A percentile compares a stretch with the other conserved stretches of the same genome.
Conservation (phyloP, 345 rosid species). For the Gossypium stocksii region DNA sequence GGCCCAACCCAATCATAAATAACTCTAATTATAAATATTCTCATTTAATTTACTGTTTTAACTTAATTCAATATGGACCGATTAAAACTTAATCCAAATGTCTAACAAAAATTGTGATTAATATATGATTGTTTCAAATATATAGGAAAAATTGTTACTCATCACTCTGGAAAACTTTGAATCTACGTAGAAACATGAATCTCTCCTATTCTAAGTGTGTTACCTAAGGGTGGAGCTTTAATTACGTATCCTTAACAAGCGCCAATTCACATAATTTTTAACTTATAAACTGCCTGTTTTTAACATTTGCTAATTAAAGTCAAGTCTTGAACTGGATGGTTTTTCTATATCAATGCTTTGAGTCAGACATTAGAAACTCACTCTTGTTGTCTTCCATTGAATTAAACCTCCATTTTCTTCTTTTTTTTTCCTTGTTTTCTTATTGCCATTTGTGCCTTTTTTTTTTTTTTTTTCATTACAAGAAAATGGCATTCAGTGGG, state of each 20-base stretch:
- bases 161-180: not conserved
- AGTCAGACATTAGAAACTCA: not conserved
- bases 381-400: not conserved
- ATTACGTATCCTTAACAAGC: not conserved
- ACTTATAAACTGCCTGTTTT: not conserved
- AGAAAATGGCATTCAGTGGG: slow-evolving; percentile 50
- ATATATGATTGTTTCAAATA: too few relatives aligned
- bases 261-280: not conserved
- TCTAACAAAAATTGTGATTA: too few relatives aligned
- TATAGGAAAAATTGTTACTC: too few relatives aligned
- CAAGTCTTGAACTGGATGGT: not conserved
- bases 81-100: too few relatives aligned
- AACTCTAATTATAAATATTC: too few relatives aligned
- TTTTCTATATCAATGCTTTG: not conserved
- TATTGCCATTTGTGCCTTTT: not conserved
- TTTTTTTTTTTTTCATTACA: not conserved
- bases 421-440: not conserved
- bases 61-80: too few relatives aligned
- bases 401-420: not conserved
- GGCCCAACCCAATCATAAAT: accelerated
- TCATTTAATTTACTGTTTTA: too few relatives aligned
- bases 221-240: not conserved
- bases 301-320: not conserved
- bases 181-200: not conserved
- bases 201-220: not conserved